Evolutionary conservation across 257 asterid species (phyloP), one percentile per base, ranked within the genome.

Genomic region (Marsdenia floribunda): DNA sequence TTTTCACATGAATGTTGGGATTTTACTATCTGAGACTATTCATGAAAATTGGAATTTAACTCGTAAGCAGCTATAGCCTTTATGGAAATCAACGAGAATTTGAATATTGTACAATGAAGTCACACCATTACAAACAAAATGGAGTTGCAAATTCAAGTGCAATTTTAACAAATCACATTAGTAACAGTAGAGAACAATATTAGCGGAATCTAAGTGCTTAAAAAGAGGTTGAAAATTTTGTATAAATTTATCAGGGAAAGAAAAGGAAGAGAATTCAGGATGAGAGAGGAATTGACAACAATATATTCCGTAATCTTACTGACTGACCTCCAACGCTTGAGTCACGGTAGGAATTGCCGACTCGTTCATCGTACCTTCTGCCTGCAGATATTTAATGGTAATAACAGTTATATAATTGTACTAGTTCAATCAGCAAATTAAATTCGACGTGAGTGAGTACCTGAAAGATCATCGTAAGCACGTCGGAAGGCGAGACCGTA

Each of bases 381-480:
- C 97, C 97, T 93, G 77, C 83, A 78, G 54, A 77, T 75, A 65
- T 75, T 46, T 54, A 68, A 68, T 14, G 50, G 38, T 0, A 10
- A 70, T 16, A 10, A 70, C 6, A 70, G 33, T 70, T 29, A 24
- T 8, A 24, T 29, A 24, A 70, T 70, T 5, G 24, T 16, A 53
- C 22, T 4, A 35, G 47, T 35, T 15, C 12, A 35, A 64, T 16
- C 49, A 37, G 70, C 26, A 8, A 5, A 37, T 65, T 47, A 29
- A 49, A 35, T 22, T 37, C 0, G 49, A 44, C 1, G 8, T 44
- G 18, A 29, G 18, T n/a, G 35, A 68, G 47, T 54, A 86, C 98
- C 91, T 87, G 96, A 83, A 93, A 89, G 68, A 89, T 84, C 98
- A 93, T 91, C 77, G 89, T 89, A 80, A 93, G 98, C 60, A 86